Conservation (phyloP, 164 flowering plant species). For the Magnolia officinalis region DNA sequence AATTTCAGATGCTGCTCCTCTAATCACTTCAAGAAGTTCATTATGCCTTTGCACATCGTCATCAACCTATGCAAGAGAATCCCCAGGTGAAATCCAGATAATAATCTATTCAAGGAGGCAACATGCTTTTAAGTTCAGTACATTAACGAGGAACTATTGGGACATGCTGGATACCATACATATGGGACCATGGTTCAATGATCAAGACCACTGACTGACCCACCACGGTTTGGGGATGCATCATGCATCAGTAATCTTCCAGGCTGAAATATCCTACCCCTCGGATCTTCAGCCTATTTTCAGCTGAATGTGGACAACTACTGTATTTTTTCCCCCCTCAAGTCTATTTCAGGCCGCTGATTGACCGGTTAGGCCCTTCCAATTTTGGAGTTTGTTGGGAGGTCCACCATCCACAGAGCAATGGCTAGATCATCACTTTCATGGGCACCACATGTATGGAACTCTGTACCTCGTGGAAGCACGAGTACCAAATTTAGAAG, state of each 20-base stretch:
- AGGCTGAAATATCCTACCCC: neutral
- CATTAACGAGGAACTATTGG: neutral
- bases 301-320: too few relatives aligned
- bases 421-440: neutral
- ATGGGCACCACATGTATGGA: neutral
- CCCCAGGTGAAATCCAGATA: neutral
- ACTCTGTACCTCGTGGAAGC: neutral
- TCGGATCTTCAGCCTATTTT: neutral
- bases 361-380: neutral
- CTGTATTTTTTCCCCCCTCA: neutral
- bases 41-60: slow-evolving; percentile 85
- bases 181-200: neutral
- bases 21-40: slow-evolving; percentile 67
- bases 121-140: neutral
- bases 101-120: neutral
- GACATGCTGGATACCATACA: neutral
- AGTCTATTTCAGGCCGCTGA: neutral
- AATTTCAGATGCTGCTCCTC: slow-evolving; percentile 43
- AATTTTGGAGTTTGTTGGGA: too few relatives aligned
- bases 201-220: neutral
- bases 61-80: slow-evolving; percentile 50
- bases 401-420: too few relatives aligned
- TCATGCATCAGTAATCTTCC: neutral
- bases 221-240: neutral
- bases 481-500: too few relatives aligned